Conservation (phyloP, 2,329 filamentous ascomycete genomes). For the Fusarium concolor region DNA sequence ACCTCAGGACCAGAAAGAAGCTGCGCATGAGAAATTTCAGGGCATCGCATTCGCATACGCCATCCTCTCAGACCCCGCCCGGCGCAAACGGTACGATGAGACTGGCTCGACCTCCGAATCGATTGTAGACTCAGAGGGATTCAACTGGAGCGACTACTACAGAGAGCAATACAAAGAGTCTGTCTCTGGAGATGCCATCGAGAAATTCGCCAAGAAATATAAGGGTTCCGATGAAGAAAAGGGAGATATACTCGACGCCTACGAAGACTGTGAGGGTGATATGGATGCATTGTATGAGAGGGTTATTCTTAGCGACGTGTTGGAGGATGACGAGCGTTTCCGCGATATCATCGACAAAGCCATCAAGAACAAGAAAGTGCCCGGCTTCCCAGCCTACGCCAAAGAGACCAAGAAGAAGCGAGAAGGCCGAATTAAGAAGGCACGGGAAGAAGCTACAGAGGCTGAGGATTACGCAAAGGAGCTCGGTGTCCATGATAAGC, state of each 20-base stretch:
- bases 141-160: conserved; percentile 93
- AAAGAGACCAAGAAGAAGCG: conserved; percentile 77
- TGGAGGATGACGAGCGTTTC: conserved; percentile 89
- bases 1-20: conserved; percentile 71
- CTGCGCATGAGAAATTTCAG: conserved; percentile 86
- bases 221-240: conserved; percentile 88
- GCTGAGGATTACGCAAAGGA: conserved; percentile 81
- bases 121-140: conserved; percentile 80
- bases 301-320: conserved; percentile 87
- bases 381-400: conserved; percentile 75
- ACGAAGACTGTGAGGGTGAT: conserved; percentile 77
- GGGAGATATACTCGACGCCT: conserved; percentile 80
- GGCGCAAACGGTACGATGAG: conserved; percentile 87
- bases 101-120: conserved; percentile 91
- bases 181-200: conserved; percentile 79
- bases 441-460: conserved; percentile 75
- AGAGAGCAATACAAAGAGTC: conserved; percentile 83
- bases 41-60: conserved; percentile 93
- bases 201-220: conserved; percentile 81
- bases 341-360: conserved; percentile 83
- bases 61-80: conserved; percentile 83
- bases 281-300: conserved; percentile 82
- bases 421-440: conserved; percentile 68
- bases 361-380: conserved; percentile 76
- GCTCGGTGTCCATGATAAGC: conserved; percentile 77